These are phyloP conservation scores for Thielaviopsis euricoi DNA, from an alignment of 2,329 filamentous ascomycete genomes.

Conservation along the genomic window DNA sequence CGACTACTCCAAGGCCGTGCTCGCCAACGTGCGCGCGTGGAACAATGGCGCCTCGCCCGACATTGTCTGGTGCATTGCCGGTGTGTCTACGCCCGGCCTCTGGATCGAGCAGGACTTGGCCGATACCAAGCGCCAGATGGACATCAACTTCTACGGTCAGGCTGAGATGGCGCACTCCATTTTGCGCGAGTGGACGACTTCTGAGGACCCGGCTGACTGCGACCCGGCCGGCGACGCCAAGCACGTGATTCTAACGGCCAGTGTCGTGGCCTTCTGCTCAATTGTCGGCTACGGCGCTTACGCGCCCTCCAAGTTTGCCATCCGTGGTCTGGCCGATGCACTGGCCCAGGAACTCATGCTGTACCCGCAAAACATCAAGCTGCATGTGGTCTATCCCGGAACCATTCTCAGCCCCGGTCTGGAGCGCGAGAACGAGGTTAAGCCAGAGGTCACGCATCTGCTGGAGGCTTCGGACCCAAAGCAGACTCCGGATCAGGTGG, in stretches of 20 bases:
- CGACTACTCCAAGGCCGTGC: conserved; percentile 51
- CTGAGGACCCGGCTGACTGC: conserved; percentile 4
- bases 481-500: conserved; percentile 65
- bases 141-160: conserved; percentile 78
- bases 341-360: conserved; percentile 70
- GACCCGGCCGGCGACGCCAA: conserved; percentile 30
- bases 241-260: conserved; percentile 81
- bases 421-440: conserved; percentile 58
- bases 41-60: conserved; percentile 61
- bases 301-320: conserved; percentile 66
- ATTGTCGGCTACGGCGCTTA: conserved; percentile 75
- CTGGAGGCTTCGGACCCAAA: conserved; percentile 71
- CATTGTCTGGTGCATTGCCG: conserved; percentile 82
- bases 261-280: conserved; percentile 56
- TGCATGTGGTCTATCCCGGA: conserved; percentile 72
- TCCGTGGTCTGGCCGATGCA: conserved; percentile 69
- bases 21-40: conserved; percentile 61
- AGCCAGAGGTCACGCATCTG: conserved; percentile 63
- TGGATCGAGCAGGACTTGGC: conserved; percentile 59
- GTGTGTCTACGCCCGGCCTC: conserved; percentile 54
- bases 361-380: conserved; percentile 67
- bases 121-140: conserved; percentile 63
- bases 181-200: conserved; percentile 54
- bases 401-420: conserved; percentile 66
- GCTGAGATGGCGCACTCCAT: conserved; percentile 74